Conservation (phyloP, 2,329 filamentous ascomycete genomes). For the Metarhizium anisopliae region DNA sequence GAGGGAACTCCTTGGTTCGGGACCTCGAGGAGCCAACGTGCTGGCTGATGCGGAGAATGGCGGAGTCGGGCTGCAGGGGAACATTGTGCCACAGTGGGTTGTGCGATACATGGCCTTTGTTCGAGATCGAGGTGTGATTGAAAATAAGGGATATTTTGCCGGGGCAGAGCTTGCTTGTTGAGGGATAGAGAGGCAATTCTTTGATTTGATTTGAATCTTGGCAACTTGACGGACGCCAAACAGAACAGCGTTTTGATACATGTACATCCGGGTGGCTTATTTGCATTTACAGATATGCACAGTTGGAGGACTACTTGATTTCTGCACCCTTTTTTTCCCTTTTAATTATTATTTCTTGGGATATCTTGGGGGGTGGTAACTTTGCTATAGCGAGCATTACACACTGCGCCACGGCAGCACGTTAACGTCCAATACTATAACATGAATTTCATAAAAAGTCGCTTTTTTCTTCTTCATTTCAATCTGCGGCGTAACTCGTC, state of each 20-base stretch:
- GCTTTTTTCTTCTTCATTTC: neutral
- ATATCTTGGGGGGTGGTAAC: neutral
- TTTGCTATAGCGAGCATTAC: constrained; percentile 7
- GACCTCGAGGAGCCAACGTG: constrained; percentile 64
- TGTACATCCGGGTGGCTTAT: neutral
- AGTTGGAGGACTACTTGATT: neutral
- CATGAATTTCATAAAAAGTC: neutral
- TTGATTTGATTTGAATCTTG: neutral
- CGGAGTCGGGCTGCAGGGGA: constrained; percentile 56
- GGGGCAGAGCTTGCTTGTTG: constrained; percentile 59
- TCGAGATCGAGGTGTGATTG: constrained; percentile 86
- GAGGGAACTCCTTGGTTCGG: constrained; percentile 70
- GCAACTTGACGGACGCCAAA: neutral
- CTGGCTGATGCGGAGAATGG: constrained; percentile 51
- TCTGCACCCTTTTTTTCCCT: neutral
- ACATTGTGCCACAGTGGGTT: constrained; percentile 86
- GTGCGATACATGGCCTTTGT: constrained; percentile 96
- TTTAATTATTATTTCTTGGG: neutral
- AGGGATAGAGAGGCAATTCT: neutral
- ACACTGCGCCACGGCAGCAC: neutral
- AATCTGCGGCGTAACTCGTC: constrained; percentile 6
- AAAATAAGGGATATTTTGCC: constrained; percentile 97
- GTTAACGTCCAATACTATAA: neutral
- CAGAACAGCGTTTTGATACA: neutral
- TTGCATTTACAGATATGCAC: neutral